A percentile compares a stretch with the other conserved stretches of the same genome.
These are phyloP conservation scores for Zhuliangozyma blackwelliae DNA, from an alignment of 1,139 yeast species.

Conservation along the genomic window DNA sequence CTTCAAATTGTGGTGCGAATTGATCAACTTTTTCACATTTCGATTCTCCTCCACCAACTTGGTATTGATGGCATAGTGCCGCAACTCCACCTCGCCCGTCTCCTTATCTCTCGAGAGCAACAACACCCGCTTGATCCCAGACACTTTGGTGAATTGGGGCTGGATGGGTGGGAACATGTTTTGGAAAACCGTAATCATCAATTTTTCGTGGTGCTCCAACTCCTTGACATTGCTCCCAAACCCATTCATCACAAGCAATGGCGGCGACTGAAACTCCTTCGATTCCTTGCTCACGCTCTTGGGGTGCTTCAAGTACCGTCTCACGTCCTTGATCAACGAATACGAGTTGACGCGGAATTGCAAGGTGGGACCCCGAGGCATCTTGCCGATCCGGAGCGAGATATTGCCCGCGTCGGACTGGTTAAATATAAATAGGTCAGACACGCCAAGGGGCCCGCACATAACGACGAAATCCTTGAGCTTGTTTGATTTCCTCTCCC, in stretches of 20 bases:
- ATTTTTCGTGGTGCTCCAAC: conserved; percentile 66
- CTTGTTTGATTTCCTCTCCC: conserved; percentile 82
- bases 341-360: conserved; percentile 76
- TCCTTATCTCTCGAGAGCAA: conserved; percentile 71
- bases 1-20: conserved; percentile 56
- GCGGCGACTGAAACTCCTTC: conserved; percentile 69
- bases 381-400: conserved; percentile 75
- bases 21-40: conserved; percentile 72
- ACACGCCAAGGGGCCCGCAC: conserved; percentile 96
- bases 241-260: conserved; percentile 87
- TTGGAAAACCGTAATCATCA: conserved; percentile 86
- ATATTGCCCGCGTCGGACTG: conserved; percentile 78
- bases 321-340: conserved; percentile 81
- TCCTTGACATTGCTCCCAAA: conserved; percentile 54
- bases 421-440: conserved; percentile 82
- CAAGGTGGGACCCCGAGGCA: conserved; percentile 93
- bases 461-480: conserved; percentile 88
- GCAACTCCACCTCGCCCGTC: conserved; percentile 70
- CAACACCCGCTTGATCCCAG: conserved; percentile 76
- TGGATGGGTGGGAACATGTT: conserved; percentile 93
- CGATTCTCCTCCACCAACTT: conserved; percentile 80
- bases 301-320: conserved; percentile 62
- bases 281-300: conserved; percentile 63
- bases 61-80: conserved; percentile 90
- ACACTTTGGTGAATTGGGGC: conserved; percentile 72